Evolutionary conservation across 805 yeast genomes (phyloP).

Genomic region (Candida sakaeoensis): DNA sequence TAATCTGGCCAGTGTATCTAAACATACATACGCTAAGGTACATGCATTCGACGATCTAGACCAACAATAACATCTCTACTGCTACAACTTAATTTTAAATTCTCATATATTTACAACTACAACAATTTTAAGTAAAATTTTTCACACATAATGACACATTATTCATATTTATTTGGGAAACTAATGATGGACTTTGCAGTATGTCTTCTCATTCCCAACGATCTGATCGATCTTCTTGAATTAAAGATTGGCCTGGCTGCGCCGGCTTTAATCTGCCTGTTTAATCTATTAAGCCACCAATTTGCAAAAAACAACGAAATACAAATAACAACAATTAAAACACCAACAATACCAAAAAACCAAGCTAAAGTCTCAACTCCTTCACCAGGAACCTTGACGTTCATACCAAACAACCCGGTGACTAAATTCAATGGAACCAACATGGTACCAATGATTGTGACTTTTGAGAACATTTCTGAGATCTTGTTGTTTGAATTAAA

Average conservation of each 20-base stretch:
- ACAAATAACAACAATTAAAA: slow-evolving; percentile 20
- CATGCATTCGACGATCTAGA: no score
- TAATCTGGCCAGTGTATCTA: no score
- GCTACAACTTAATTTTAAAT: no score
- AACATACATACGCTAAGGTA: no score
- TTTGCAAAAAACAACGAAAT: slow-evolving; percentile 16
- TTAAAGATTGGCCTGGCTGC: slow-evolving; percentile 10
- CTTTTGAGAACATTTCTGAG: slow-evolving; percentile 83
- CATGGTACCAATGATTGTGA: slow-evolving; percentile 85
- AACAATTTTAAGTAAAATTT: no score
- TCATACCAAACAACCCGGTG: slow-evolving; percentile 95
- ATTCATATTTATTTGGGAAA: slow-evolving; percentile 35
- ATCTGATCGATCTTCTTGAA: slow-evolving; percentile 23
- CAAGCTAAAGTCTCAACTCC: slow-evolving; percentile 26
- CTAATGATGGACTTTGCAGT: slow-evolving; percentile 38
- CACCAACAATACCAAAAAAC: slow-evolving; percentile 31
- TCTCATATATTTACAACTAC: no score
- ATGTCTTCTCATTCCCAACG: slow-evolving; percentile 22
- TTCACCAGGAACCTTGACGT: slow-evolving; percentile 81
- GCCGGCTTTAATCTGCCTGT: slow-evolving; percentile 7
- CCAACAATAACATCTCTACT: no score
- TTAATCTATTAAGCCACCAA: slow-evolving; percentile 18
- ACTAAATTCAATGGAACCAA: slow-evolving; percentile 85
- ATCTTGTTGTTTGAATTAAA: slow-evolving; percentile 81
- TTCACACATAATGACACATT: no score